Conservation (phyloP, 768 basidiomycete genomes). For the Leccinum barrowsii region DNA sequence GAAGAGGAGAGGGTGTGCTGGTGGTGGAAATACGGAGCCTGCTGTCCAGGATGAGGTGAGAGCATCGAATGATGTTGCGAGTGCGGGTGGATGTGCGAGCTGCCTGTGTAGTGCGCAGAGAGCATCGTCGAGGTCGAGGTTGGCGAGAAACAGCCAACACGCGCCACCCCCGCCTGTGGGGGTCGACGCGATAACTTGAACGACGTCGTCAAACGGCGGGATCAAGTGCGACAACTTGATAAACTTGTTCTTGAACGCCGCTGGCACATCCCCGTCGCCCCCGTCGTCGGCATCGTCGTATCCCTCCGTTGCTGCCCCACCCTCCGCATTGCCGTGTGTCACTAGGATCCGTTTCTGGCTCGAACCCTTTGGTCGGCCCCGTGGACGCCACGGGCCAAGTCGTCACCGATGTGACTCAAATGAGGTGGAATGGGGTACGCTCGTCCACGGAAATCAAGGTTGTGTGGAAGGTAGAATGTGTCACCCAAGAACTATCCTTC, state of each 20-base stretch:
- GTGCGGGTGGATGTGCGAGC: constrained; percentile 18
- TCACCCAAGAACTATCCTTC: constrained; percentile 73
- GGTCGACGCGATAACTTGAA: constrained; percentile 18
- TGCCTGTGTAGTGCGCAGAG: constrained; percentile 41
- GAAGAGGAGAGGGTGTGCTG: constrained; percentile 30
- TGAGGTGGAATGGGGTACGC: constrained; percentile 97
- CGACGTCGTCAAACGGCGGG: constrained; percentile 42
- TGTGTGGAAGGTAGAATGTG: constrained; percentile 89
- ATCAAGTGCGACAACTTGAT: constrained; percentile 71
- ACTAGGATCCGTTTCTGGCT: constrained; percentile 18
- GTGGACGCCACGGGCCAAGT: constrained; percentile 69
- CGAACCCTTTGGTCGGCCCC: constrained; percentile 20
- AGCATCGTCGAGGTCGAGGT: constrained; percentile 56
- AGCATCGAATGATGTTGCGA: constrained; percentile 27
- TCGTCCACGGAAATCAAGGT: constrained; percentile 95
- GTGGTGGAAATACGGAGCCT: constrained; percentile 20
- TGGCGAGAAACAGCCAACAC: background rate
- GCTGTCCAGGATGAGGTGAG: constrained; percentile 20
- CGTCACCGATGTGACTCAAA: constrained; percentile 93
- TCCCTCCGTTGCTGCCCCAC: background rate
- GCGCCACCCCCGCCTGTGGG: constrained; percentile 15
- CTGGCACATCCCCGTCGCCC: constrained; percentile 22
- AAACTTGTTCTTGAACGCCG: constrained; percentile 51
- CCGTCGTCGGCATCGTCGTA: constrained; percentile 11
- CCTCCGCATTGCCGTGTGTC: background rate